Evolutionary conservation across 1,139 yeast species (phyloP), one percentile per base, ranked within the genome.

Genomic region (Hemisphaericaspora xylanilytica): DNA sequence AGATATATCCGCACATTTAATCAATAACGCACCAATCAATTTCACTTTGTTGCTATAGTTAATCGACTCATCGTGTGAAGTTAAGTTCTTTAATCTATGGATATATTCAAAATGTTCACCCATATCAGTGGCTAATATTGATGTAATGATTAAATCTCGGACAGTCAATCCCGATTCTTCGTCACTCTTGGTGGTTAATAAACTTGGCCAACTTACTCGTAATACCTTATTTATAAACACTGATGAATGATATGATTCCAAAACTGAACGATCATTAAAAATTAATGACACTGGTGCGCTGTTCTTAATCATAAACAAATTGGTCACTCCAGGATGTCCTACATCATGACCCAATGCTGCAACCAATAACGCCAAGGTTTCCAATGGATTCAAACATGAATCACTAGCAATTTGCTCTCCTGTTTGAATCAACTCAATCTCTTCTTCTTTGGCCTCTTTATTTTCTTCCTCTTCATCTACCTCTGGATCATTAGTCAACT

Each of bases 341-440:
- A 87, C 81, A 61, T 92, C 98, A 61, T 92, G 98, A 35, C 98
- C 97, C 36, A 90, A 66, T 1, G 96, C 95, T 1, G 96, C 87
- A 17, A 89, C 70, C 32, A 87, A 70, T 20, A 88, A 64, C 0
- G 81, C 78, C 33, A 81, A 61, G 1, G 77, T 67, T 52, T 81
- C 83, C 17, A 70, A 48, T 1, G 80, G 70, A 37, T 62, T 63
- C 29, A 76, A 54, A 35, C 61, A 29, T 28, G 15, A 8, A 3
- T 13, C 47, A 12, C 53, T 48, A 21, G 43, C 28, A 14, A 14
- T 30, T 16, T 30, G 14, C 1, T 31, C 18, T 13, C 34, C 20
- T n/a, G 27, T 24, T 12, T 31, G 12, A 14, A 37, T 12, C 22
- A 36, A 30, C 30, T 39, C 41, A 12, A 33, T 10, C n/a, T 6